Conservation (phyloP, 805 yeast genomes). For the Candida sithepensis region DNA sequence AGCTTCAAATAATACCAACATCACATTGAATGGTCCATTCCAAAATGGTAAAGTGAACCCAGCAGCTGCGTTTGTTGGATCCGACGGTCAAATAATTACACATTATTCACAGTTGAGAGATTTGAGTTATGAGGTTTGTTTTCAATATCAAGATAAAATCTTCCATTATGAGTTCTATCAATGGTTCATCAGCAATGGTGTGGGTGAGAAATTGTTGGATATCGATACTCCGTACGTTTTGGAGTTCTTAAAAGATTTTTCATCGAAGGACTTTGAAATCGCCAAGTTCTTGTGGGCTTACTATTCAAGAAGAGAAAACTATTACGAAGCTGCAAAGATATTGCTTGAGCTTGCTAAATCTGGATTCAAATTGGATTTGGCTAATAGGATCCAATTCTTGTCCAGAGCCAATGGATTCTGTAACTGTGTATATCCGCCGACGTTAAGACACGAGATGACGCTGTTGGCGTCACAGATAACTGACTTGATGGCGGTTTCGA, state of each 20-base stretch:
- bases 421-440: constrained; percentile 77
- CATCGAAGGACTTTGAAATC: constrained; percentile 61
- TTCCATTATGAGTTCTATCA: constrained; percentile 91
- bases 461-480: constrained; percentile 65
- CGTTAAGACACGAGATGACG: constrained; percentile 70
- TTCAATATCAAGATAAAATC: constrained; percentile 70
- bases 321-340: constrained; percentile 80
- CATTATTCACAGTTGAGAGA: constrained; percentile 62
- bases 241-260: constrained; percentile 68
- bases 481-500: constrained; percentile 82
- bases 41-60: constrained; percentile 9
- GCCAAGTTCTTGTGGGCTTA: constrained; percentile 87
- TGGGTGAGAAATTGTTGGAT: constrained; percentile 71
- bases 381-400: constrained; percentile 78
- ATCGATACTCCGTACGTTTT: constrained; percentile 79
- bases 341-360: constrained; percentile 71
- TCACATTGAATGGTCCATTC: constrained; percentile 12
- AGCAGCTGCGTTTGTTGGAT: constrained; percentile 23
- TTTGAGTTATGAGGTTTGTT: constrained; percentile 68
- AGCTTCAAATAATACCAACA: constrained; percentile 16
- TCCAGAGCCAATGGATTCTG: constrained; percentile 93
- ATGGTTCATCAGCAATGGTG: constrained; percentile 81
- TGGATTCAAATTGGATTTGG: constrained; percentile 62
- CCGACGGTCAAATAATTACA: constrained; percentile 36
- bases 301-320: constrained; percentile 76